Percentiles rank a stretch among this genome's conserved stretches.
Evolutionary conservation across 495 filamentous ascomycete species (phyloP).

Genomic region (Penicillium herquei): DNA sequence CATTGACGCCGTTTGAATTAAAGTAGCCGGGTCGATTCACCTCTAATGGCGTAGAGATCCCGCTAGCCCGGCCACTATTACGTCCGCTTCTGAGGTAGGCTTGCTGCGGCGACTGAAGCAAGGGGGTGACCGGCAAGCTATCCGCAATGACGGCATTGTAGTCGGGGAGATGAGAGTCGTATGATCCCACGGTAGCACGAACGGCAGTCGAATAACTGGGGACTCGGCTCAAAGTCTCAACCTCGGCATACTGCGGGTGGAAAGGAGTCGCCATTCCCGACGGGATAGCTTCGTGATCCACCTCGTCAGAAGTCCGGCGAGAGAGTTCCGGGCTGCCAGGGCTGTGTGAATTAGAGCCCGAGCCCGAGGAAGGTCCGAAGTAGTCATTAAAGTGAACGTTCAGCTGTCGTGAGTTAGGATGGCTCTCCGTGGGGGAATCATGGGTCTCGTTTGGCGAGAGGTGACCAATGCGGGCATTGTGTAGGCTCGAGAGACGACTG

Average conservation of each 20-base stretch:
- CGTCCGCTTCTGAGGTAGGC: conserved; percentile 32
- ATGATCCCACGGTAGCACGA: conserved; percentile 53
- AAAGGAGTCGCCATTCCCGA: conserved; percentile 58
- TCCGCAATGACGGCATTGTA: conserved; percentile 50
- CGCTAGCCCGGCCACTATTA: conserved; percentile 22
- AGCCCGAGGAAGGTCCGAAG: conserved; percentile 31
- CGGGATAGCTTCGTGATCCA: conserved; percentile 41
- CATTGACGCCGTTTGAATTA: conserved; percentile 22
- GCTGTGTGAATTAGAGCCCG: conserved; percentile 38
- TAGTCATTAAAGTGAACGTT: conserved; percentile 33
- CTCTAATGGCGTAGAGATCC: conserved; percentile 31
- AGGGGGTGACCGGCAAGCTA: conserved; percentile 21
- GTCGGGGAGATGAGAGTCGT: conserved; percentile 48
- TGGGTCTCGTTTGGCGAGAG: conserved; percentile 23
- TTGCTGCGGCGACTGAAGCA: conserved; percentile 43
- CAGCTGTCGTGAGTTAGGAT: conserved; percentile 24
- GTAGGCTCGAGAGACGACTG: conserved; percentile 60
- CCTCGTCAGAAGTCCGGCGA: conserved; percentile 62
- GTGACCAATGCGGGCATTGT: conserved; percentile 16
- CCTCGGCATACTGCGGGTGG: conserved; percentile 61
- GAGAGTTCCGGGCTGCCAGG: conserved; percentile 42
- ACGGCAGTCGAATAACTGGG: conserved; percentile 81
- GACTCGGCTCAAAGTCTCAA: conserved; percentile 66
- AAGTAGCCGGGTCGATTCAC: conserved; percentile 33
- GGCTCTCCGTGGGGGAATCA: conserved; percentile 23